Conservation (phyloP, 495 filamentous ascomycete genomes). For the Penicillium daleae region DNA sequence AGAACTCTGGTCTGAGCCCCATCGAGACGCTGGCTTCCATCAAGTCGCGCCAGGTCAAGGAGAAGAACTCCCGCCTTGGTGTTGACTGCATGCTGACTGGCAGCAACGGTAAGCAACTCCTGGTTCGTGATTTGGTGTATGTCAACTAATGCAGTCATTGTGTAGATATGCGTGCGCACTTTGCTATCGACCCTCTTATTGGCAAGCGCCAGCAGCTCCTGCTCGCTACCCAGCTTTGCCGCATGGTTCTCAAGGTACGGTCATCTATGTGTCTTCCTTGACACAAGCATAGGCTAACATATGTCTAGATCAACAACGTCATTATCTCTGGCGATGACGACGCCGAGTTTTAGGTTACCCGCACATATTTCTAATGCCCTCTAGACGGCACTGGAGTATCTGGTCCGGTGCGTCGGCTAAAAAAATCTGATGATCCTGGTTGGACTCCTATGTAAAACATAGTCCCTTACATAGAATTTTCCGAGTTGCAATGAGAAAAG, state of each 20-base stretch:
- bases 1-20: conserved; percentile 94
- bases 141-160: conserved; percentile 14
- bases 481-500: conserved; percentile 35
- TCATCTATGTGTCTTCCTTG: neutral
- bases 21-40: conserved; percentile 93
- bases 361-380: conserved; percentile 30
- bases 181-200: conserved; percentile 97
- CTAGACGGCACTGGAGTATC: conserved; percentile 17
- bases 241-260: conserved; percentile 97
- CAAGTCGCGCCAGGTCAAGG: conserved; percentile 94
- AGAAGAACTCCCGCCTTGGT: conserved; percentile 80
- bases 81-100: conserved; percentile 98
- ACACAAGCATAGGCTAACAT: conserved; percentile 23
- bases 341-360: conserved; percentile 76
- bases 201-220: conserved; percentile 96
- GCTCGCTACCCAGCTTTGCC: conserved; percentile 94
- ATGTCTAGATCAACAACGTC: conserved; percentile 77
- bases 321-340: conserved; percentile 93
- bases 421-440: conserved; percentile 32
- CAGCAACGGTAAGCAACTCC: conserved; percentile 67
- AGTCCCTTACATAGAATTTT: conserved; percentile 37
- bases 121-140: neutral
- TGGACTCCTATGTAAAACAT: conserved; percentile 38
- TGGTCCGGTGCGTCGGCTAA: conserved; percentile 17
- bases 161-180: conserved; percentile 90